Percentiles rank a stretch among this genome's conserved stretches.
Evolutionary conservation across 495 filamentous ascomycete genomes (phyloP).

Genomic region (Pyrenopolyporus hunteri): DNA sequence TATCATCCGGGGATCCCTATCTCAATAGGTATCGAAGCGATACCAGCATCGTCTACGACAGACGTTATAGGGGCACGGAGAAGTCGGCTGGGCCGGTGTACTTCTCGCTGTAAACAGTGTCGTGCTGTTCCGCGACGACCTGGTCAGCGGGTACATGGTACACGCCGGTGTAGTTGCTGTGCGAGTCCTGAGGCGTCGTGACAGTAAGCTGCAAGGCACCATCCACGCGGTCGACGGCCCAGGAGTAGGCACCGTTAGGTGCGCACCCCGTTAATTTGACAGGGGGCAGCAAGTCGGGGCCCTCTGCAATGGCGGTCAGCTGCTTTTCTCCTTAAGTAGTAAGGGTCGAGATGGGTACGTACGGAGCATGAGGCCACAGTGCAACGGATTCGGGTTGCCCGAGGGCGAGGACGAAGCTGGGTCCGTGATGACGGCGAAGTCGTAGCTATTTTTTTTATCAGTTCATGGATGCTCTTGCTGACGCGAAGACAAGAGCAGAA

Average conservation of each 20-base stretch:
- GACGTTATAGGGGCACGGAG: conserved; percentile 1
- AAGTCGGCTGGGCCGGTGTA: conserved; percentile 23
- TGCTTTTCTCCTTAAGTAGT: too few relatives aligned
- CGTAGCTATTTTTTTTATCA: conserved; percentile 15
- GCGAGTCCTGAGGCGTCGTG: conserved; percentile 24
- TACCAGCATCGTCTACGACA: too few relatives aligned
- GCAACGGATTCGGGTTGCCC: conserved; percentile 1
- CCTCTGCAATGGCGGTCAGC: background rate
- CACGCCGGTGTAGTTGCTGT: conserved; percentile 28
- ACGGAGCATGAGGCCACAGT: conserved; percentile 25
- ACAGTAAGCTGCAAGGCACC: conserved; percentile 18
- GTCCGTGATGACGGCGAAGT: conserved; percentile 20
- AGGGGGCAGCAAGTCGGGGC: conserved; percentile 21
- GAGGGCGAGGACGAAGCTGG: conserved; percentile 18
- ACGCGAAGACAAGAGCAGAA: background rate
- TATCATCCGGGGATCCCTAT: background rate
- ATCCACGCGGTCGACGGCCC: conserved; percentile 6
- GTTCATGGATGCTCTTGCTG: background rate
- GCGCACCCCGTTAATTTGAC: conserved; percentile 24
- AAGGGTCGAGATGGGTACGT: background rate
- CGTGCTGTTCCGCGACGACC: conserved; percentile 27
- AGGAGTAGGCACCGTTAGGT: conserved; percentile 18
- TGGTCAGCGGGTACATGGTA: conserved; percentile 13
- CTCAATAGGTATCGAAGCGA: too few relatives aligned
- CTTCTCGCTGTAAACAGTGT: conserved; percentile 9